Conservation (phyloP, 768 basidiomycete species). For the Leccinum barrowsii region DNA sequence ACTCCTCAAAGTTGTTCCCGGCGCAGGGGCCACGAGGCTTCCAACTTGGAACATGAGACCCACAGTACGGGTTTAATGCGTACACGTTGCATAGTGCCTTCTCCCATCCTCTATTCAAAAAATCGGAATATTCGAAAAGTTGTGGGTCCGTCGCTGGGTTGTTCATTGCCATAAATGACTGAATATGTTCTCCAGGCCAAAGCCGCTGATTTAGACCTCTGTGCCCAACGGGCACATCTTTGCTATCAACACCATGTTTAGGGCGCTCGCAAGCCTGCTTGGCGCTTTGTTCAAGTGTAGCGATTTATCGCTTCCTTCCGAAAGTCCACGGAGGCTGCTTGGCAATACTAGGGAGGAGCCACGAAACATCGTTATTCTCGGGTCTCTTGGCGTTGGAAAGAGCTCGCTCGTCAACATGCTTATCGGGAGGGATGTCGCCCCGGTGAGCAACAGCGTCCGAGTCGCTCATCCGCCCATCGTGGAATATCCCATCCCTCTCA, state of each 20-base stretch:
- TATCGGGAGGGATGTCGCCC: conserved; percentile 22
- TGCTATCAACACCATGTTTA: background rate
- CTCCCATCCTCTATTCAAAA: background rate
- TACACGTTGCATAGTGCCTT: conserved; percentile 1
- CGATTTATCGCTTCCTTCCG: background rate
- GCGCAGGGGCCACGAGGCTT: conserved; percentile 16
- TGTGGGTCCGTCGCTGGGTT: background rate
- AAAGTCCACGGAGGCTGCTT: conserved; percentile 4
- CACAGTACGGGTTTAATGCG: background rate
- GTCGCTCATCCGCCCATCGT: conserved; percentile 12
- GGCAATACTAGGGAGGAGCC: background rate
- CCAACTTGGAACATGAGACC: background rate
- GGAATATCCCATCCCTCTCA: conserved; percentile 10
- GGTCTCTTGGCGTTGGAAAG: conserved; percentile 33
- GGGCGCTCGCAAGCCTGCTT: background rate
- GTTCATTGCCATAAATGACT: background rate
- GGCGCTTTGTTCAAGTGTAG: background rate
- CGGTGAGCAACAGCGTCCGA: conserved; percentile 20
- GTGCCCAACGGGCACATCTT: background rate
- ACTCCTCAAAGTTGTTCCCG: background rate
- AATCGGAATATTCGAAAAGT: background rate
- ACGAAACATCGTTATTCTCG: conserved; percentile 20
- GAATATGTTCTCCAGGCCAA: background rate
- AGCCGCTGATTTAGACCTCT: background rate
- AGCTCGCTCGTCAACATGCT: conserved; percentile 42